Percentiles rank a stretch among this genome's conserved stretches.
These are phyloP conservation scores for Xylaria longipes DNA, from an alignment of 495 filamentous ascomycete species.

Conservation along the genomic window DNA sequence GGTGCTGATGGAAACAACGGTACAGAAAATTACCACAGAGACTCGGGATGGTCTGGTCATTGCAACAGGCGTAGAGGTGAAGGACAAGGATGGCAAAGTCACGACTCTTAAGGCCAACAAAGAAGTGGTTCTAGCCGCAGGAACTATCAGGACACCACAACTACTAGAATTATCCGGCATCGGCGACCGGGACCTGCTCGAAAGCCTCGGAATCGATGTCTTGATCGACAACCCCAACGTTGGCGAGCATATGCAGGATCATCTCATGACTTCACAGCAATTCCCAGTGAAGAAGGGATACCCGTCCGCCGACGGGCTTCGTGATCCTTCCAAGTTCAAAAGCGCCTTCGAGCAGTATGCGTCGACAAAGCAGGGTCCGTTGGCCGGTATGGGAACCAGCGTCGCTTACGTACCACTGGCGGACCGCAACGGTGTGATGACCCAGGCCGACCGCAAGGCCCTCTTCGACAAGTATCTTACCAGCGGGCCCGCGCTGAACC, in stretches of 20 bases:
- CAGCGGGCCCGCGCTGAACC: conserved; percentile 13
- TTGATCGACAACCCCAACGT: conserved; percentile 76
- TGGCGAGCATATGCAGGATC: conserved; percentile 69
- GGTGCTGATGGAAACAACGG: conserved; percentile 53
- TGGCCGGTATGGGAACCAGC: conserved; percentile 49
- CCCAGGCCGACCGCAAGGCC: conserved; percentile 33
- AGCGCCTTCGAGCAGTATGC: conserved; percentile 47
- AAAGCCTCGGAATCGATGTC: conserved; percentile 68
- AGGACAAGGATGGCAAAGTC: conserved; percentile 41
- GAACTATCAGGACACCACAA: conserved; percentile 64
- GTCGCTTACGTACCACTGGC: conserved; percentile 52
- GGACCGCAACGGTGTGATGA: conserved; percentile 43
- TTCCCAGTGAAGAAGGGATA: conserved; percentile 52
- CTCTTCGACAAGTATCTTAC: conserved; percentile 40
- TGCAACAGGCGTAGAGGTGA: conserved; percentile 46
- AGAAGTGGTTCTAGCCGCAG: conserved; percentile 66
- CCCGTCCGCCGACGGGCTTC: conserved; percentile 50
- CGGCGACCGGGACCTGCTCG: conserved; percentile 70
- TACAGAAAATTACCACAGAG: conserved; percentile 50
- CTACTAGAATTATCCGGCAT: conserved; percentile 77
- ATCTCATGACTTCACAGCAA: conserved; percentile 48
- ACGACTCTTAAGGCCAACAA: conserved; percentile 37
- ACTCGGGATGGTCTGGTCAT: conserved; percentile 35
- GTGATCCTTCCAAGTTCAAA: conserved; percentile 47
- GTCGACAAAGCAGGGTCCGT: conserved; percentile 40